Conservation (phyloP, 2,329 filamentous ascomycete genomes). For the Penicillium sp. region DNA sequence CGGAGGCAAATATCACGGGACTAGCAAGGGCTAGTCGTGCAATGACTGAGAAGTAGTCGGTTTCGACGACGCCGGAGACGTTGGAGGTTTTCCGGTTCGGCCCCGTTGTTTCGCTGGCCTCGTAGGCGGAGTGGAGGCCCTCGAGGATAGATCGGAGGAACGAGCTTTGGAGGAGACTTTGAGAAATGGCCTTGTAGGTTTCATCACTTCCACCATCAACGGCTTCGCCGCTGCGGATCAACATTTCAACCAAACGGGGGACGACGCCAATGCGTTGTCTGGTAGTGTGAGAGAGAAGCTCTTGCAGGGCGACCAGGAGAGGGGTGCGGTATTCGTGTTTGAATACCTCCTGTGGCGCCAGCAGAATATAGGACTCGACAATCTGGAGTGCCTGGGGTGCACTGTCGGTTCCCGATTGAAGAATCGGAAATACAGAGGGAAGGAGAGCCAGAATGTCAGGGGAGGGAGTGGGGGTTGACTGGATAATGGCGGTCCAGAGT, state of each 20-base stretch:
- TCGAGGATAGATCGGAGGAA: conserved; percentile 62
- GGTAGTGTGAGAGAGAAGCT: conserved; percentile 38
- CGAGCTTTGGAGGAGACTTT: conserved; percentile 60
- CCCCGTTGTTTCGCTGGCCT: conserved; percentile 75
- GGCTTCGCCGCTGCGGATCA: conserved; percentile 60
- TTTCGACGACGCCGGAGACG: conserved; percentile 70
- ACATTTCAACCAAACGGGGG: conserved; percentile 55
- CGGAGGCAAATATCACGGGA: conserved; percentile 61
- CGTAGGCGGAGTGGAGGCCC: conserved; percentile 62
- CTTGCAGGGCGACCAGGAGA: conserved; percentile 38
- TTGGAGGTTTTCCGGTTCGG: conserved; percentile 66
- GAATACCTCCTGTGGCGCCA: conserved; percentile 52
- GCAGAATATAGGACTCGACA: conserved; percentile 64
- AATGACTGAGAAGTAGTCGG: conserved; percentile 79
- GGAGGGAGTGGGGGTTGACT: conserved; percentile 58
- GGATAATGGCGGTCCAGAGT: conserved; percentile 73
- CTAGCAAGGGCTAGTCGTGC: conserved; percentile 71
- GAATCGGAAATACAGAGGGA: conserved; percentile 59
- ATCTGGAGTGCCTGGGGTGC: conserved; percentile 60
- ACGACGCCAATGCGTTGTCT: conserved; percentile 40
- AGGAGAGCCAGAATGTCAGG: conserved; percentile 60
- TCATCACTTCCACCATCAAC: conserved; percentile 54
- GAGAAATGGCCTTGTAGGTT: conserved; percentile 60
- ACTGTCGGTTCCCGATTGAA: conserved; percentile 63
- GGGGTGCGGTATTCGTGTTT: conserved; percentile 37